Conservation (phyloP, 2,329 filamentous ascomycete species). For the Corinectria fuckeliana region DNA sequence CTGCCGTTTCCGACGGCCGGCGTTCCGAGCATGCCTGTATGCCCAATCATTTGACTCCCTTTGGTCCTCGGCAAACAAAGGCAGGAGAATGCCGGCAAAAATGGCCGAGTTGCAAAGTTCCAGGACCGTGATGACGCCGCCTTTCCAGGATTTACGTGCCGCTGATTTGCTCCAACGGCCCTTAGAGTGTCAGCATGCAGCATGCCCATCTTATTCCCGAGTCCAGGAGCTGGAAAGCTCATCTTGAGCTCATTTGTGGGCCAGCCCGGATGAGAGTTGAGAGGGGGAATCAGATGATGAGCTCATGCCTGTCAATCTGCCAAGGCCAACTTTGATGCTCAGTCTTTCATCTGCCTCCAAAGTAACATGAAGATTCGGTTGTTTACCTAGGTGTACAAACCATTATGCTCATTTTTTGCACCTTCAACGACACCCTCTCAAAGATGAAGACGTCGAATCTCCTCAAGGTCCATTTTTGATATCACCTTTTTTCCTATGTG, state of each 20-base stretch:
- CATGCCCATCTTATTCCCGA: slow-evolving; percentile 36
- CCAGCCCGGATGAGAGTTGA: background rate
- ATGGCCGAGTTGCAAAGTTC: slow-evolving; percentile 9
- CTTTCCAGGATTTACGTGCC: slow-evolving; percentile 13
- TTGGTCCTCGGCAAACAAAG: slow-evolving; percentile 21
- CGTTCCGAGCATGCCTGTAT: background rate
- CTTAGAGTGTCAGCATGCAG: slow-evolving; percentile 13
- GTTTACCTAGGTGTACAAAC: background rate
- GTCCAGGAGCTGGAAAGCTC: slow-evolving; percentile 7
- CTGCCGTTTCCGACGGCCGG: background rate
- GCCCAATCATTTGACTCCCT: background rate
- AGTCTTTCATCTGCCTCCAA: background rate
- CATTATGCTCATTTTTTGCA: background rate
- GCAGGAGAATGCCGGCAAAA: too few species aligned
- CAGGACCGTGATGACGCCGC: slow-evolving; percentile 4
- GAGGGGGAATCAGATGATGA: slow-evolving; percentile 5
- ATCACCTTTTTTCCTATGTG: slow-evolving; percentile 6
- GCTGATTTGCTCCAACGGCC: slow-evolving; percentile 20
- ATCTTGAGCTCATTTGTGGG: background rate
- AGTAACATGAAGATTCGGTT: background rate
- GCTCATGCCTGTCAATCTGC: background rate
- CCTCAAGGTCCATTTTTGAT: background rate
- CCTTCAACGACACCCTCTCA: background rate
- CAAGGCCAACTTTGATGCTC: background rate
- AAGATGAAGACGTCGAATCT: background rate